A percentile compares a stretch with the other conserved stretches of the same genome.
phyloP scores from a whole-genome alignment of 768 basidiomycete genomes.

The Cystofilobasidium ferigula region DNA sequence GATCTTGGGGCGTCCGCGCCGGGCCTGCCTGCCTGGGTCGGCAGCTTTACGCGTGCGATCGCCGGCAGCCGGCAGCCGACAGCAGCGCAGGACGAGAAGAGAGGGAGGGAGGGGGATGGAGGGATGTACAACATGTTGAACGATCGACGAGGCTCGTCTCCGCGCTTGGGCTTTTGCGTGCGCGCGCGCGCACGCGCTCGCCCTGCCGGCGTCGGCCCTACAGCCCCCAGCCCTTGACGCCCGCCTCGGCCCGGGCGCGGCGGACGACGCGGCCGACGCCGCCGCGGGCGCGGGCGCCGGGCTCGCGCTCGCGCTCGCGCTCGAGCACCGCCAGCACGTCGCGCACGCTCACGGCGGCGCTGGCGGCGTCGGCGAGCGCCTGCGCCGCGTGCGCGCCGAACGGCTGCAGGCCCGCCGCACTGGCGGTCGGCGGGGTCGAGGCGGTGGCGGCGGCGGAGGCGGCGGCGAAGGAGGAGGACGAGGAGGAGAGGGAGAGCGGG shows the following conservation, averaged over 20 bases:
- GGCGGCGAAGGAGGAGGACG: neutral
- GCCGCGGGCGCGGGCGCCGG: conserved; percentile 10
- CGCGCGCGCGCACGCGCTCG: too few species aligned
- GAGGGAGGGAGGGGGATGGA: too few species aligned
- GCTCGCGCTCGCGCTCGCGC: conserved; percentile 36
- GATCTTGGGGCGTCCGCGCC: too few species aligned
- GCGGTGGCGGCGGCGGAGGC: neutral
- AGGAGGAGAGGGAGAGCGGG: neutral
- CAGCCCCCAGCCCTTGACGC: conserved; percentile 16
- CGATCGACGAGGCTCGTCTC: too few species aligned
- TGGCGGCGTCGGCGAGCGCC: conserved; percentile 20
- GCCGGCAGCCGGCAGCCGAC: too few species aligned
- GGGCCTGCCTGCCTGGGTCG: too few species aligned
- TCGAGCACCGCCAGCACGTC: conserved; percentile 81
- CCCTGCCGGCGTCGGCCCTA: too few species aligned
- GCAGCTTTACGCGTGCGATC: too few species aligned
- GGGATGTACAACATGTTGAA: too few species aligned
- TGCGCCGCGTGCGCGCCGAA: neutral
- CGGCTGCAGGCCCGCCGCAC: neutral
- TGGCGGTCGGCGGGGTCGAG: neutral
- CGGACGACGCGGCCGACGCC: conserved; percentile 13
- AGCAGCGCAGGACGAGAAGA: too few species aligned
- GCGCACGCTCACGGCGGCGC: conserved; percentile 50
- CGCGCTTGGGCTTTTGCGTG: too few species aligned
- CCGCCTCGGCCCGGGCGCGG: conserved; percentile 11